These are phyloP conservation scores for Mariannaea elegans DNA, from an alignment of 2,329 filamentous ascomycete genomes.

Conservation along the genomic window DNA sequence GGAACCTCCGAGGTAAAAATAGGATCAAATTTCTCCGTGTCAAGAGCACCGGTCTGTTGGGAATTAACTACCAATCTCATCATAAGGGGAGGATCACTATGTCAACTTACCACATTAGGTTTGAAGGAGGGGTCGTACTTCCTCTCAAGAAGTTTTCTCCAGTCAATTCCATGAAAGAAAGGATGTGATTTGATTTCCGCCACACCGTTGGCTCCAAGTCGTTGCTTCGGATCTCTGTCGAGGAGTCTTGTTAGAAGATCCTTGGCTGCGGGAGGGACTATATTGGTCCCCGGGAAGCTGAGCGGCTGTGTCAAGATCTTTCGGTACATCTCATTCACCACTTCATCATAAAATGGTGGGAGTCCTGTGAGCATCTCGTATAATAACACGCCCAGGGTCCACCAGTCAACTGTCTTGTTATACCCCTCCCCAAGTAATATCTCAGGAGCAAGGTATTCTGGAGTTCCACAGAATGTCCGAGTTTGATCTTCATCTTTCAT, in stretches of 20 bases:
- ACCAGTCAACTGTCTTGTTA: constrained; percentile 99
- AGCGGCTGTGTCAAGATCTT: constrained; percentile 95
- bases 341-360: constrained; percentile 97
- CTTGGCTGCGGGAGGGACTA: constrained; percentile 90
- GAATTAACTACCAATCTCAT: not conserved
- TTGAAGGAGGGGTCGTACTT: constrained; percentile 99
- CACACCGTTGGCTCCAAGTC: constrained; percentile 89
- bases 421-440: constrained; percentile 91
- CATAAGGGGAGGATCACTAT: too few relatives aligned
- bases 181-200: constrained; percentile 99
- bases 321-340: constrained; percentile 98
- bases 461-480: constrained; percentile 97
- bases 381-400: constrained; percentile 93
- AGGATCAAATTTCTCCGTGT: constrained; percentile 90
- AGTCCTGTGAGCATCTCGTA: constrained; percentile 98
- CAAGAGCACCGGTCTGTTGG: constrained; percentile 78
- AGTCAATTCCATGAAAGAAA: constrained; percentile 98
- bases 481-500: constrained; percentile 99
- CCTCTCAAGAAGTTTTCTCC: constrained; percentile 92
- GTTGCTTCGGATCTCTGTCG: constrained; percentile 87
- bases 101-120: constrained; percentile 83
- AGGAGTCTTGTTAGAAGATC: constrained; percentile 88
- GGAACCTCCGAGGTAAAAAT: constrained; percentile 92
- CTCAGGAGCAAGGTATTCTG: constrained; percentile 94
- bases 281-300: constrained; percentile 80